phyloP scores from a whole-genome alignment of 2,329 filamentous ascomycete genomes.

The Tolypocladium ophioglossoides region DNA sequence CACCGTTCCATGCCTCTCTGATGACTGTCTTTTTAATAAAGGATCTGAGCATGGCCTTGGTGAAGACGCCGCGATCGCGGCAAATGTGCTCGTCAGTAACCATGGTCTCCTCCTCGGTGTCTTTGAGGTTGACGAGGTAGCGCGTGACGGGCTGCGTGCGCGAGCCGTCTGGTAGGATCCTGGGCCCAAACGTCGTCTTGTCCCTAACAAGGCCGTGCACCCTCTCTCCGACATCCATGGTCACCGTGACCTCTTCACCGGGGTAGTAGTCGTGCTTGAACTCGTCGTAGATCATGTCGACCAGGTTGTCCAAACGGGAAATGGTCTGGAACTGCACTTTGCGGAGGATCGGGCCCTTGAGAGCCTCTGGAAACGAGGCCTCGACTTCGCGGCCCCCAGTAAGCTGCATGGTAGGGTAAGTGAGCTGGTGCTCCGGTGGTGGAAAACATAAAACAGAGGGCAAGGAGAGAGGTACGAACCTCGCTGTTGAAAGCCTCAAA shows the following conservation, averaged over 20 bases:
- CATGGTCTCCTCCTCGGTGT: conserved; percentile 62
- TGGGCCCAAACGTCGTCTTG: conserved; percentile 64
- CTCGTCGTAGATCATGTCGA: conserved; percentile 59
- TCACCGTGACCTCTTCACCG: conserved; percentile 70
- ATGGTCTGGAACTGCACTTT: conserved; percentile 86
- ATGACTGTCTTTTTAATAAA: conserved; percentile 95
- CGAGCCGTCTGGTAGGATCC: conserved; percentile 54
- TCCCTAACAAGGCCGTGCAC: conserved; percentile 70
- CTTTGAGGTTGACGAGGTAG: conserved; percentile 69
- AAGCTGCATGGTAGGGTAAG: conserved; percentile 35
- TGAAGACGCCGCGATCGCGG: conserved; percentile 84
- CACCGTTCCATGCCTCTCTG: conserved; percentile 87
- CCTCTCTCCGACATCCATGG: conserved; percentile 57
- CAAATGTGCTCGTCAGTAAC: conserved; percentile 73
- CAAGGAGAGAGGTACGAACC: conserved; percentile 40
- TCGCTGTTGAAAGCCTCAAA: conserved; percentile 89
- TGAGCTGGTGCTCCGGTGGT: not conserved
- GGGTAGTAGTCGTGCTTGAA: conserved; percentile 90
- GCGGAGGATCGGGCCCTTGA: conserved; percentile 83
- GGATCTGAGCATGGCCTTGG: conserved; percentile 83
- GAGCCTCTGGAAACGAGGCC: conserved; percentile 77
- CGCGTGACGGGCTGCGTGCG: conserved; percentile 62
- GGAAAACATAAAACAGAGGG: not conserved
- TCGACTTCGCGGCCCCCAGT: conserved; percentile 82
- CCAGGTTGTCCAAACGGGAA: conserved; percentile 75